Conservation (phyloP, 2,329 filamentous ascomycete genomes). For the Stachybotrys chlorohalonatus region DNA sequence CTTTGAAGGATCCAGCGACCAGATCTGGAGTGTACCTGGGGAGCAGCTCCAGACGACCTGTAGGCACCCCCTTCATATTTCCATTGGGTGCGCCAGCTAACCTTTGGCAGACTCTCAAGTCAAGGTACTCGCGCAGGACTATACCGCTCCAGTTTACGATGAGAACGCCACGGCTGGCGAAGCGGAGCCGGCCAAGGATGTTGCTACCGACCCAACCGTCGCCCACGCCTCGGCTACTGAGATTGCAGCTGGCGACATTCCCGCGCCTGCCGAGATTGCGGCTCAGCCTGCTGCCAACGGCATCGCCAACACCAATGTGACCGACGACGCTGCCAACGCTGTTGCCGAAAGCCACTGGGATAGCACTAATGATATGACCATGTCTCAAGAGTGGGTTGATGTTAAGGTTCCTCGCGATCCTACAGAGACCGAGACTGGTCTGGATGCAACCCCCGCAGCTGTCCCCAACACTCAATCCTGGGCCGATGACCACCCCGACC, state of each 20-base stretch:
- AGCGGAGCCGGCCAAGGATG: constrained; percentile 21
- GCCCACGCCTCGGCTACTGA: constrained; percentile 60
- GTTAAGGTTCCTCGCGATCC: constrained; percentile 62
- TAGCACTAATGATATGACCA: constrained; percentile 29
- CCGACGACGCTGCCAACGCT: constrained; percentile 45
- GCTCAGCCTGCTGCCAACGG: constrained; percentile 28
- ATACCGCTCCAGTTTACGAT: constrained; percentile 33
- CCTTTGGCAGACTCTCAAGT: constrained; percentile 22
- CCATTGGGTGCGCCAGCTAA: constrained; percentile 8
- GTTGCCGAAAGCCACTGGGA: constrained; percentile 63
- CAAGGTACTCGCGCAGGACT: constrained; percentile 39
- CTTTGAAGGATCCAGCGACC: constrained; percentile 61
- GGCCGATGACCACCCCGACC: constrained; percentile 70
- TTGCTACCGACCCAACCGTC: constrained; percentile 55
- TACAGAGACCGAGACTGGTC: constrained; percentile 62
- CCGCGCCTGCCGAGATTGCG: constrained; percentile 29
- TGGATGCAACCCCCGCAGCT: constrained; percentile 50
- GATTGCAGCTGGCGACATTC: constrained; percentile 40
- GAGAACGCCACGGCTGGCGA: constrained; percentile 23
- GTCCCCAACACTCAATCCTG: constrained; percentile 56
- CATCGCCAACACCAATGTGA: constrained; percentile 41
- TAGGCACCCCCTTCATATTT: constrained; percentile 32
- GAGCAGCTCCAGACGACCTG: constrained; percentile 62
- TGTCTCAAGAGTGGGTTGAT: constrained; percentile 62
- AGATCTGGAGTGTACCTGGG: constrained; percentile 54